phyloP scores from a whole-genome alignment of 176 grass and related monocot species.

The Leersia perrieri region DNA sequence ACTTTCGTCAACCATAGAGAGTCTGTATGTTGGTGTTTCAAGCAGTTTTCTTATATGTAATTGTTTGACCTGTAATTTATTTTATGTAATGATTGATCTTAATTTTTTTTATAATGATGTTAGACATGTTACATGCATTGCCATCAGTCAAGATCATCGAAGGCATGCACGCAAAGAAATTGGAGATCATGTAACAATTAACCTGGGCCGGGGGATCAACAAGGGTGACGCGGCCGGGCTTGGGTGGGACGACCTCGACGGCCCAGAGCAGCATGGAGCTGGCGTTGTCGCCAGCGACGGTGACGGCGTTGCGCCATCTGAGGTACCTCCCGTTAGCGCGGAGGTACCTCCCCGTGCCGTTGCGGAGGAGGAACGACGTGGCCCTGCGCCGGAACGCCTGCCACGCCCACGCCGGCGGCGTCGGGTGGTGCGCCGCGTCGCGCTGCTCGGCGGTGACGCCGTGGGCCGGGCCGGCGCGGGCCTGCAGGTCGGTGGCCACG shows the following conservation, averaged over 20 bases:
- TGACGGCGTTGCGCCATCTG: constrained; percentile 17
- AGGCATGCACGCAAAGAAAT: neutral
- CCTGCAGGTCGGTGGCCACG: constrained; percentile 2
- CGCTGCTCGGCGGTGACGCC: constrained; percentile 30
- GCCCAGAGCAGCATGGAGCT: constrained; percentile 45
- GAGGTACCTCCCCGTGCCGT: neutral
- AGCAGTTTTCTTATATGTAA: too few relatives aligned
- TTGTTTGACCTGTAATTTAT: too few relatives aligned
- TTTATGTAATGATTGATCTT: too few relatives aligned
- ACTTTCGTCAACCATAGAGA: too few relatives aligned
- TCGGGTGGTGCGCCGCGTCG: neutral
- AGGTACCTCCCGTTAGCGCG: constrained; percentile 34
- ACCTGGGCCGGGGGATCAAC: constrained; percentile 12
- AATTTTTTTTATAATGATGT: too few relatives aligned
- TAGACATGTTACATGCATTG: too few relatives aligned
- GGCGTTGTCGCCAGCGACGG: constrained; percentile 23
- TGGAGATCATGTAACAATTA: neutral
- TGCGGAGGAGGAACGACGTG: constrained; percentile 35
- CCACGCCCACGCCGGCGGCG: constrained; percentile 24
- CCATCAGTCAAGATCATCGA: neutral
- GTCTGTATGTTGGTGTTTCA: too few relatives aligned
- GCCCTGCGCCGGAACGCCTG: neutral
- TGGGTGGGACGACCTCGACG: constrained; percentile 34
- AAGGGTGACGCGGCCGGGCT: neutral
- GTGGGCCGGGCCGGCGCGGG: constrained; percentile 1